Evolutionary conservation across 805 yeast species (phyloP).

Genomic region (Candida silvatica): DNA sequence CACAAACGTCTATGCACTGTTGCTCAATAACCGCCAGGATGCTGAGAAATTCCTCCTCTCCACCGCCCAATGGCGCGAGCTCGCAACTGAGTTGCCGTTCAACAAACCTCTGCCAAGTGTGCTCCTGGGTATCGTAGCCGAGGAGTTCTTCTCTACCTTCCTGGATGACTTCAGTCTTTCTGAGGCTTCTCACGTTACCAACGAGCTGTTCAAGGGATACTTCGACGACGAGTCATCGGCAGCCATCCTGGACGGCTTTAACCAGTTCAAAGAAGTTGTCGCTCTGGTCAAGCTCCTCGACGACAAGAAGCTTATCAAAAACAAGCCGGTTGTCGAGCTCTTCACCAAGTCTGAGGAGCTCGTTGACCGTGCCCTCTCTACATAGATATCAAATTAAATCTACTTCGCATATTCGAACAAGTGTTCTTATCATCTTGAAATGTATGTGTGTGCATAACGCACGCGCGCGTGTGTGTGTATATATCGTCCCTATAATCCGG

Average conservation of each 20-base stretch:
- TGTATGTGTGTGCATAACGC: too few species aligned
- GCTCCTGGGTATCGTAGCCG: slow-evolving; percentile 51
- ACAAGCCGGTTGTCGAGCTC: slow-evolving; percentile 6
- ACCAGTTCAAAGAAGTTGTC: slow-evolving; percentile 17
- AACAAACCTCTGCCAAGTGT: slow-evolving; percentile 47
- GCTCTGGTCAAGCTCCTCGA: slow-evolving; percentile 13
- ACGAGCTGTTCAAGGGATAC: slow-evolving; percentile 10
- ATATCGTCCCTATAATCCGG: too few species aligned
- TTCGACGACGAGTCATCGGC: too few species aligned
- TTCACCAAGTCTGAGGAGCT: slow-evolving; percentile 1
- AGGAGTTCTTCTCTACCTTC: slow-evolving; percentile 37
- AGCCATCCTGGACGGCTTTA: slow-evolving; percentile 15
- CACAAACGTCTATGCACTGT: slow-evolving; percentile 39
- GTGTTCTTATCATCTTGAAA: too few species aligned
- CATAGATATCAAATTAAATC: too few species aligned
- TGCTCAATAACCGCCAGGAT: slow-evolving; percentile 44
- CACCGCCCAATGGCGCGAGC: slow-evolving; percentile 47
- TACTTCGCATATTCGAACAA: too few species aligned
- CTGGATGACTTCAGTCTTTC: slow-evolving; percentile 9
- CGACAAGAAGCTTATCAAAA: slow-evolving; percentile 11
- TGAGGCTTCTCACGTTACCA: slow-evolving; percentile 8
- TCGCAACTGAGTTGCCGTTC: slow-evolving; percentile 57
- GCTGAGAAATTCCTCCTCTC: slow-evolving; percentile 34
- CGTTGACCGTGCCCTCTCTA: neutral
- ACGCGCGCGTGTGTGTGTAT: too few species aligned